Evolutionary conservation across 495 filamentous ascomycete genomes (phyloP), one percentile per base, ranked within the genome.

Genomic region (Xylaria grammica): DNA sequence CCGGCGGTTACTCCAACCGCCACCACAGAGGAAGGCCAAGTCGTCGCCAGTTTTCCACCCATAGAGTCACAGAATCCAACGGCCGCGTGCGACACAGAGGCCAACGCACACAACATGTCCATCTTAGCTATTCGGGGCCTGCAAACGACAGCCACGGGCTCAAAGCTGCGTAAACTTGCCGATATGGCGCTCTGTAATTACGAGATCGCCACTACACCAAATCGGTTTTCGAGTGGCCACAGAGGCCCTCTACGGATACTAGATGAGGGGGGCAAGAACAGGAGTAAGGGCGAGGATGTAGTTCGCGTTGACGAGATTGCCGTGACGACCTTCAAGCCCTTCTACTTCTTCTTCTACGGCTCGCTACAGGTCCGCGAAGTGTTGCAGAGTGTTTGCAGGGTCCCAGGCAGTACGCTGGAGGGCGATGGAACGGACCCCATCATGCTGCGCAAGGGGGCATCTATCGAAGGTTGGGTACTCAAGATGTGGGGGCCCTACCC

Each of bases 301-400:
- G 32, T 5, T 36, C 11, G 5, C 32, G 32, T 5, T 11, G 11
- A 5, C 51, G 34, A 56, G 38, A 0, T 24, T 13, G 1, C 15
- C 15, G 9, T 32, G 19, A 20, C 19, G 2, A 55, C 48, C 36
- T 72, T 72, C 38, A 40, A 67, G 55, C 69, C 69, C 9, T 72
- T 72, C 55, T 72, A 72, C 51, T 72, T 72, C 65, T 72, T 72
- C 60, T 72, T 72, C 65, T 69, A 72, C 45, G 69, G 69, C 38
- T 65, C 67, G 36, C 67, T 72, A 9, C 67, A 69, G 59, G 9
- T 34, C 11, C 36, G 57, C 22, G 13, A 8, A 2, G 54, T 66
- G 10, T n/a, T 69, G 11, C 19, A 11, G 1, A 0, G 17, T 1
- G 52, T 54, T 0, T 65, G 61, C 40, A 1, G 4, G 4, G 48